Conservation (phyloP, 768 basidiomycete genomes). For the Lentinula detonsa region DNA sequence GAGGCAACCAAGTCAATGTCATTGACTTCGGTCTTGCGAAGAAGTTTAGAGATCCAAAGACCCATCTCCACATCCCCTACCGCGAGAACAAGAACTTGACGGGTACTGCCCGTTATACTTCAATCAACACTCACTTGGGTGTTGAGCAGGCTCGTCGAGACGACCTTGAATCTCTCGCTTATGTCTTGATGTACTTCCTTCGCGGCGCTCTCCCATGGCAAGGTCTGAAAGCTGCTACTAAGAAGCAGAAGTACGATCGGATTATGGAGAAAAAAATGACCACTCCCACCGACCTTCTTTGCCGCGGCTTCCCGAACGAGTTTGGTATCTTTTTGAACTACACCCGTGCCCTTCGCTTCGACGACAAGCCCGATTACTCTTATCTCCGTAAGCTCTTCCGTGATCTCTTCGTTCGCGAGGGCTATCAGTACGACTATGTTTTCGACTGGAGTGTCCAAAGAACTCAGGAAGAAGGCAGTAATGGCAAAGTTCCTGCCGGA, state of each 20-base stretch:
- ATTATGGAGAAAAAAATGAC: slow-evolving; percentile 99
- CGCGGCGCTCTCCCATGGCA: slow-evolving; percentile 98
- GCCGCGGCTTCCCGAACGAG: slow-evolving; percentile 99
- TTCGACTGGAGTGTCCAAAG: slow-evolving; percentile 98
- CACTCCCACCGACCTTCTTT: slow-evolving; percentile 91
- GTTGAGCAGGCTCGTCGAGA: slow-evolving; percentile 98
- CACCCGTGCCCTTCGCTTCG: slow-evolving; percentile 96
- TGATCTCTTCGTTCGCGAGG: slow-evolving; percentile 94
- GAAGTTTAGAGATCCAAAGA: slow-evolving; percentile 99
- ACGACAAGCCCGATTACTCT: slow-evolving; percentile 99
- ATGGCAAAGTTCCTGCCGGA: slow-evolving; percentile 53
- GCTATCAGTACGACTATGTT: slow-evolving; percentile 99
- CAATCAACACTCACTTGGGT: slow-evolving; percentile 98
- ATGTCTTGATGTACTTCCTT: slow-evolving; percentile 99
- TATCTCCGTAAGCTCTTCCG: slow-evolving; percentile 99
- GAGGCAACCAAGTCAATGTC: slow-evolving; percentile 99
- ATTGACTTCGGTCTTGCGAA: slow-evolving; percentile 98
- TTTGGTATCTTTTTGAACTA: slow-evolving; percentile 99
- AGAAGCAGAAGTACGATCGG: slow-evolving; percentile 99
- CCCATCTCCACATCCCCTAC: slow-evolving; percentile 98
- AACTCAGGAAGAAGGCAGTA: slow-evolving; percentile 59
- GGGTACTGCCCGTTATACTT: slow-evolving; percentile 97
- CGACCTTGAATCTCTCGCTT: slow-evolving; percentile 96
- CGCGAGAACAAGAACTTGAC: slow-evolving; percentile 99
- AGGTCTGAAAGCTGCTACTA: slow-evolving; percentile 98